Evolutionary conservation across 2,329 filamentous ascomycete genomes (phyloP).

Genomic region (Hypoxylon sp.): DNA sequence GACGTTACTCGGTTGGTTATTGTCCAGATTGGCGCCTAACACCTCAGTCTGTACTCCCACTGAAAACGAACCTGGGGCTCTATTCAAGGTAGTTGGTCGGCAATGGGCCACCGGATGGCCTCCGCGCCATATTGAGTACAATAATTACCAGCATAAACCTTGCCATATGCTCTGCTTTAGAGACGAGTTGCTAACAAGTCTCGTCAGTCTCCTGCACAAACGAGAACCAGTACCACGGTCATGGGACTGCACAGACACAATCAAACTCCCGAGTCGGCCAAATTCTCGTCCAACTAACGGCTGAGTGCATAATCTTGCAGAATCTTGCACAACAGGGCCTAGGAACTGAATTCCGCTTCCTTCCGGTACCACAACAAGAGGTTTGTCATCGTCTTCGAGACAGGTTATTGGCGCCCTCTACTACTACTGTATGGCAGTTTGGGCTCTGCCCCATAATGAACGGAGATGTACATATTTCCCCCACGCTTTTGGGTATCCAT

Average conservation of each 20-base stretch:
- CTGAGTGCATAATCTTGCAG: constrained; percentile 24
- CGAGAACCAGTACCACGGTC: constrained; percentile 3
- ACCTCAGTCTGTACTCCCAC: not conserved
- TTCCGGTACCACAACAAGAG: constrained; percentile 14
- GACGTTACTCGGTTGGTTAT: not conserved
- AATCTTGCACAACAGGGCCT: not conserved
- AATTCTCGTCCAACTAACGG: constrained; percentile 9
- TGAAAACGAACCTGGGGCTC: not conserved
- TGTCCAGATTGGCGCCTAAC: not conserved
- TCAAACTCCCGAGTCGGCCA: not conserved
- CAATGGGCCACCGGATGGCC: constrained; percentile 11
- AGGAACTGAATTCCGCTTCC: constrained; percentile 3
- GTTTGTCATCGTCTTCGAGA: constrained; percentile 3
- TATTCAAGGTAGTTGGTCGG: not conserved
- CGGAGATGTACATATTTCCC: constrained; percentile 1
- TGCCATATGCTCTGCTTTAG: not conserved
- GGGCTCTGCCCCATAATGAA: not conserved
- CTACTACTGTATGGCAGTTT: constrained; percentile 1
- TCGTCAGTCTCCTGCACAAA: constrained; percentile 6
- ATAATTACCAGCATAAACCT: constrained; percentile 22
- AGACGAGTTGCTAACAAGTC: constrained; percentile 3
- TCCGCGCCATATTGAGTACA: constrained; percentile 5
- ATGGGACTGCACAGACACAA: not conserved
- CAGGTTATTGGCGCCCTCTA: not conserved
- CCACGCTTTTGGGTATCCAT: not conserved